Evolutionary conservation across 495 filamentous ascomycete genomes (phyloP).

Genomic region (Evernia prunastri): DNA sequence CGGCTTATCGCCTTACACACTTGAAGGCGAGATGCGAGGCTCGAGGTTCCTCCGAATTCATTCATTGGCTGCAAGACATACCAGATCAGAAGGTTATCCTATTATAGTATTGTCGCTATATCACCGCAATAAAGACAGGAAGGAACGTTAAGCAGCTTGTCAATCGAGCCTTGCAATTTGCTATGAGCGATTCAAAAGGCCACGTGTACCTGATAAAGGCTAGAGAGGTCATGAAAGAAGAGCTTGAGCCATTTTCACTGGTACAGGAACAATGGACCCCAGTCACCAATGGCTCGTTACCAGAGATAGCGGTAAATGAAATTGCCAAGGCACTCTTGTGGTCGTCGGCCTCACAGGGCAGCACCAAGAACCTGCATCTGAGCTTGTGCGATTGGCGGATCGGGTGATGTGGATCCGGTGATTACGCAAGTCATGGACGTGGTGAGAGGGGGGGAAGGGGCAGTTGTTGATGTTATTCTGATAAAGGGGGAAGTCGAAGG

Average conservation of each 20-base stretch:
- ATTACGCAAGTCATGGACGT: too few relatives aligned
- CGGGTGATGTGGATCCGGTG: too few relatives aligned
- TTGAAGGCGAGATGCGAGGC: conserved; percentile 69
- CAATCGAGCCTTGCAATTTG: conserved; percentile 66
- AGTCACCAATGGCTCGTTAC: conserved; percentile 55
- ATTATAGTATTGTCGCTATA: conserved; percentile 66
- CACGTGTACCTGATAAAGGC: conserved; percentile 65
- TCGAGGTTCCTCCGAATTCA: conserved; percentile 70
- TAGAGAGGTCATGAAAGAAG: conserved; percentile 67
- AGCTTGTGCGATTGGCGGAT: too few relatives aligned
- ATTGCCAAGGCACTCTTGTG: too few relatives aligned
- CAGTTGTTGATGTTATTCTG: too few relatives aligned
- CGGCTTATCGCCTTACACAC: conserved; percentile 63
- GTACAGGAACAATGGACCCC: conserved; percentile 57
- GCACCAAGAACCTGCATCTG: too few relatives aligned
- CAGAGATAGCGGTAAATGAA: conserved; percentile 41
- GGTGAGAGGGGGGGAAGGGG: too few relatives aligned
- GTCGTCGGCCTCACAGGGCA: too few relatives aligned
- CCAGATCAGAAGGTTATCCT: conserved; percentile 70
- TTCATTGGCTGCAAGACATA: conserved; percentile 76
- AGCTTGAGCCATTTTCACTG: conserved; percentile 58
- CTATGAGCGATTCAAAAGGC: conserved; percentile 56
- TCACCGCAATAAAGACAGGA: conserved; percentile 65
- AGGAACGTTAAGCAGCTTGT: conserved; percentile 76
- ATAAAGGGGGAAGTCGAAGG: too few relatives aligned